A percentile compares a stretch with the other conserved stretches of the same genome.
phyloP scores from a whole-genome alignment of 768 basidiomycete species.

The Pleurotus pulmonarius region DNA sequence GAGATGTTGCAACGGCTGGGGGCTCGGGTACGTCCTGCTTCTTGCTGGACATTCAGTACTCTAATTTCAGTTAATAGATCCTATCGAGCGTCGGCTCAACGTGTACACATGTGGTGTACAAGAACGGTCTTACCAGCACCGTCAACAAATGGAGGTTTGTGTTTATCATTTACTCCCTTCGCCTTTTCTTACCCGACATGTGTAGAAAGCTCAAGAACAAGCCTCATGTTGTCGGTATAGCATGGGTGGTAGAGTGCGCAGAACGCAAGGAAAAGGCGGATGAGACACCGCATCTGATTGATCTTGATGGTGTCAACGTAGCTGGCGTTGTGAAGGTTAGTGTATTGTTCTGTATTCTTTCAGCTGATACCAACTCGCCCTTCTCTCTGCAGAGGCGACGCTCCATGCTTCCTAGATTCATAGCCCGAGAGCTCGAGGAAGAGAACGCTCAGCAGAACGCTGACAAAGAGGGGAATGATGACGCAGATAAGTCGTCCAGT shows the following conservation, averaged over 20 bases:
- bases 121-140: constrained; percentile 77
- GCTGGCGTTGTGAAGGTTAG: constrained; percentile 62
- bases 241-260: constrained; percentile 86
- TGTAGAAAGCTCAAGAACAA: constrained; percentile 58
- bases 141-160: constrained; percentile 58
- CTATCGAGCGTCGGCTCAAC: constrained; percentile 63
- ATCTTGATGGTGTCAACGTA: constrained; percentile 56
- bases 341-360: background rate
- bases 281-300: constrained; percentile 62
- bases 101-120: constrained; percentile 84
- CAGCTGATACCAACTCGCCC: background rate
- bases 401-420: constrained; percentile 66
- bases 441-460: background rate
- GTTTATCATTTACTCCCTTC: constrained; percentile 19
- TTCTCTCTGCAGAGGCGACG: constrained; percentile 54
- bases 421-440: constrained; percentile 28
- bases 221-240: constrained; percentile 77
- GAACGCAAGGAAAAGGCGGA: constrained; percentile 63
- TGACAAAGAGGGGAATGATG: background rate
- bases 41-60: background rate
- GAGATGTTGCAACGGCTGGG: constrained; percentile 81
- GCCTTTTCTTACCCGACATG: background rate
- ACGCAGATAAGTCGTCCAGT: background rate
- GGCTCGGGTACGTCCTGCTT: constrained; percentile 59
- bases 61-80: constrained; percentile 34